Base-by-base conservation (phyloP, 345 rosid species). In the Gynandropsis gynandra region DNA sequence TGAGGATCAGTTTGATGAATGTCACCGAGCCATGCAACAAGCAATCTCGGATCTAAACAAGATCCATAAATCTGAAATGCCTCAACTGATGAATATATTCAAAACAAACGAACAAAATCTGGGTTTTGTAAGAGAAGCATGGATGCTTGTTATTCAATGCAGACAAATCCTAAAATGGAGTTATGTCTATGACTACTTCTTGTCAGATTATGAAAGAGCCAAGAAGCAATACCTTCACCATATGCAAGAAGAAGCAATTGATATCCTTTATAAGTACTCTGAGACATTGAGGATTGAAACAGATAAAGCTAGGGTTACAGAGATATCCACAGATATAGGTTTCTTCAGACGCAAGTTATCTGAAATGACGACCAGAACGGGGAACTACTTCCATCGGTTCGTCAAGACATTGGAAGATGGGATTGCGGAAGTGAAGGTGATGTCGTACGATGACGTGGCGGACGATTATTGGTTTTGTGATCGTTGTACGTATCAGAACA, bases 311-410 rank as follows among this genome's bases (percentile, higher is more conserved):
- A 35, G 20, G 1, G 5, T 17, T 35, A 0, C 40, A 33, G 48
- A 13, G 42, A 11, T 39, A 42, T 33, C 12, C 4, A 46, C 42
- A 7, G 40, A 38, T 7, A 5, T 6, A 2, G 1, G 10, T 50
- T 1, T 0, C 40, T 27, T 33, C 35, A 42, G 7, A 21, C 3
- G 4, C 4, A 45, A 10, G 50, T 5, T 16, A 58, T 51, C 20
- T 24, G 5, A 5, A 2, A 2, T 24, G 29, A 24, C 29, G 29
- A 24, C 4, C 4, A 2, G 4, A 5, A 24, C 29, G 5, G 58
- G 69, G 11, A 64, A 56, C 31, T 45, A 44, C 64, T 65, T 65
- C 1, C 44, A 43, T 16, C 7, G 44, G 19, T 65, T 65, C 10
- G 4, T 52, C 32, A 45, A 52, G 47, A 18, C 43, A 18, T 10